These are phyloP conservation scores for Polysphondylium violaceum DNA, from an alignment of 78 protist genomes.

Conservation along the genomic window DNA sequence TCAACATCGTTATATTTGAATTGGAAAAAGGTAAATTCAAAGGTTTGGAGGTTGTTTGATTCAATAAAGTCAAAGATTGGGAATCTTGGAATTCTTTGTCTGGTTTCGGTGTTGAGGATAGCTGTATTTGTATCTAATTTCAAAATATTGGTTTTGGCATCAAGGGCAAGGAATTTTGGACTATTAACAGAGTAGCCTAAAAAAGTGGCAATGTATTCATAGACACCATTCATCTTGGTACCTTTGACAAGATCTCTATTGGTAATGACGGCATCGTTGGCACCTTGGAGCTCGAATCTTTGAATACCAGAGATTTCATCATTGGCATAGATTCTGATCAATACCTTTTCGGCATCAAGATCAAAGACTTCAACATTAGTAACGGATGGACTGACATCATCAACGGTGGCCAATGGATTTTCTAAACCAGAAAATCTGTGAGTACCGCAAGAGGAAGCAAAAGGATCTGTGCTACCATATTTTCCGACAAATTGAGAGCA, in stretches of 20 bases:
- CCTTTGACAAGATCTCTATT: constrained; percentile 22
- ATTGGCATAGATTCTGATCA: constrained; percentile 1
- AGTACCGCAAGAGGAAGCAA: no score
- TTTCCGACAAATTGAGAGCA: not conserved
- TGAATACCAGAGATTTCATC: constrained; percentile 2
- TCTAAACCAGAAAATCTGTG: no score
- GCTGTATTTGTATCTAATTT: not conserved
- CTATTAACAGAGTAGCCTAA: not conserved
- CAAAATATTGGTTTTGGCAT: not conserved
- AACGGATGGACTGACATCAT: no score
- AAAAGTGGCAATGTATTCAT: not conserved
- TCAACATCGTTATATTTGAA: constrained; percentile 10
- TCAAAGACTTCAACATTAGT: not conserved
- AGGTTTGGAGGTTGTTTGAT: not conserved
- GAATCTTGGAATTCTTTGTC: not conserved
- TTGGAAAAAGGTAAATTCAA: not conserved
- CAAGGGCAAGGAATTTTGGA: not conserved
- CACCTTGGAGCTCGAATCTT: not conserved
- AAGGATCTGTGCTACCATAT: no score
- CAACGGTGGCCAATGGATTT: no score
- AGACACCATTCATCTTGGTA: not conserved
- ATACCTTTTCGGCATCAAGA: not conserved
- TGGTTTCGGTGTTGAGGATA: not conserved
- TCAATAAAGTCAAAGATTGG: not conserved
- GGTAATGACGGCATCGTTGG: not conserved